phyloP scores from a whole-genome alignment of 768 basidiomycete genomes.

The Boletus tomentosulus region DNA sequence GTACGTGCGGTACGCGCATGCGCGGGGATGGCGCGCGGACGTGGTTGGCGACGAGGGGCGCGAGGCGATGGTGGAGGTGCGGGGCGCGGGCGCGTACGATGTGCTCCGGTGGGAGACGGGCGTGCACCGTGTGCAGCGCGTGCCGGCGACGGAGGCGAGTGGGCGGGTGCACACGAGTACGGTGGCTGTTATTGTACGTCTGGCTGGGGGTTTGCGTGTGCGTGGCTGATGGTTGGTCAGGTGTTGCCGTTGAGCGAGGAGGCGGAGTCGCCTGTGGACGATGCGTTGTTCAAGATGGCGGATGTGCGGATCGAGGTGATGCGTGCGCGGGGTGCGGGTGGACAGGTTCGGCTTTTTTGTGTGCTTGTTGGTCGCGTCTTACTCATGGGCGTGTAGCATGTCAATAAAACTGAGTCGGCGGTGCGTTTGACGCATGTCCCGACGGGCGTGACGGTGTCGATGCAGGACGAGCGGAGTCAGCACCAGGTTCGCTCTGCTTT shows the following conservation, averaged over 20 bases:
- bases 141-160: conserved; percentile 84
- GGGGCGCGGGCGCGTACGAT: conserved; percentile 77
- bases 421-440: conserved; percentile 92
- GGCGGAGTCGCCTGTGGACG: conserved; percentile 43
- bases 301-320: conserved; percentile 92
- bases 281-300: conserved; percentile 76
- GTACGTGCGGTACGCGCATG: conserved; percentile 64
- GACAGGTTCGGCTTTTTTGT: conserved; percentile 56
- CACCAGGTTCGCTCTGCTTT: conserved; percentile 59
- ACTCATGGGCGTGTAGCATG: conserved; percentile 56
- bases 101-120: conserved; percentile 86
- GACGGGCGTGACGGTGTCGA: conserved; percentile 90
- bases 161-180: conserved; percentile 94
- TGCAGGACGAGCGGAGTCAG: conserved; percentile 97
- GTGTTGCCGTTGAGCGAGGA: conserved; percentile 80
- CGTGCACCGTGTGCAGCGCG: conserved; percentile 92
- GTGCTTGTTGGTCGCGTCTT: not conserved
- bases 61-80: conserved; percentile 77
- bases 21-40: conserved; percentile 54
- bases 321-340: conserved; percentile 95
- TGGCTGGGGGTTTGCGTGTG: not conserved
- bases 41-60: conserved; percentile 47
- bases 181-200: conserved; percentile 72
- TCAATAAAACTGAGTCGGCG: conserved; percentile 98
- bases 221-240: conserved; percentile 24